phyloP scores from a whole-genome alignment of 306 rosid genomes.

The Quercus suber region DNA sequence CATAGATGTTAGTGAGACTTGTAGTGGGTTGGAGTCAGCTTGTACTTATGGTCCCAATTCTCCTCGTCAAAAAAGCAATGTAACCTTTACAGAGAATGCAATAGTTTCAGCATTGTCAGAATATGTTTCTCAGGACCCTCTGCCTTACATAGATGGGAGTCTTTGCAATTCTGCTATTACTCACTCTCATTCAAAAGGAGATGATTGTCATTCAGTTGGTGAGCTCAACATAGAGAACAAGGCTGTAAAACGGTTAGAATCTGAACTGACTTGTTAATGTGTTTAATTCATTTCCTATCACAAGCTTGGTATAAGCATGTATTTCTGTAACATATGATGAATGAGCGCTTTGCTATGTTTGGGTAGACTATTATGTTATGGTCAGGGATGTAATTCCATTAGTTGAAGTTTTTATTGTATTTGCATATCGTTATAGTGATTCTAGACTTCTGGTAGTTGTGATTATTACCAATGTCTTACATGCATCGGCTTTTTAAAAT shows the following conservation, averaged over 20 bases:
- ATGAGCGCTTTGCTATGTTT: background rate
- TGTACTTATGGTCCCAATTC: conserved; percentile 48
- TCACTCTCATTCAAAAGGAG: conserved; percentile 10
- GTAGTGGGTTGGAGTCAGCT: conserved; percentile 25
- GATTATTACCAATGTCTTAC: background rate
- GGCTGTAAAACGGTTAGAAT: conserved; percentile 38
- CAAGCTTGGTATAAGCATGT: background rate
- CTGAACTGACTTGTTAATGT: background rate
- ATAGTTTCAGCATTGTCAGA: conserved; percentile 44
- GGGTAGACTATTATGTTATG: background rate
- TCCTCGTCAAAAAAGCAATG: conserved; percentile 37
- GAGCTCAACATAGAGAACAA: conserved; percentile 28
- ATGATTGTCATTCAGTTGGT: conserved; percentile 1
- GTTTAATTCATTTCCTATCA: background rate
- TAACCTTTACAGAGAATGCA: conserved; percentile 29
- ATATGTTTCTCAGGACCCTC: conserved; percentile 27
- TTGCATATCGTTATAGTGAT: background rate
- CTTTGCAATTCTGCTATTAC: conserved; percentile 10
- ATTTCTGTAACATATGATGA: background rate
- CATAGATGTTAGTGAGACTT: conserved; percentile 20
- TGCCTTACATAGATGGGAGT: conserved; percentile 20
- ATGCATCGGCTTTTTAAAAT: background rate
- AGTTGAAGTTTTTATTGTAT: background rate
- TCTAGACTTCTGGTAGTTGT: background rate
- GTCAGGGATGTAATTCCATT: background rate